These are phyloP conservation scores for Claviceps sp. DNA, from an alignment of 2,329 filamentous ascomycete species.

Conservation along the genomic window DNA sequence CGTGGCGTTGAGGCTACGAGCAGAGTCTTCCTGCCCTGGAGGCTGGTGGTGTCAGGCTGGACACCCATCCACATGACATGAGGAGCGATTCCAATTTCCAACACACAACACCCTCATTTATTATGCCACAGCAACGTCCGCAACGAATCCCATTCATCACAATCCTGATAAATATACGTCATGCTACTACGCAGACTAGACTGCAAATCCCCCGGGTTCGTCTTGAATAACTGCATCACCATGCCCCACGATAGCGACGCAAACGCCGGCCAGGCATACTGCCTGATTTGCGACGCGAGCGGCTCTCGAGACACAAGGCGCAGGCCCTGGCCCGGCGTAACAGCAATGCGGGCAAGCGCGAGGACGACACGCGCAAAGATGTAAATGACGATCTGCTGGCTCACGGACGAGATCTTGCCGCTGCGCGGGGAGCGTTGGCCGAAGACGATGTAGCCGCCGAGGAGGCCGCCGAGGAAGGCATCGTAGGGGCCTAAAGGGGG, in stretches of 20 bases:
- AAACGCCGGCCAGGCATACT: conserved; percentile 85
- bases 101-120: too few relatives aligned
- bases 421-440: conserved; percentile 49
- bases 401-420: conserved; percentile 64
- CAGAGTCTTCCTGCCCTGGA: too few relatives aligned
- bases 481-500: conserved; percentile 52
- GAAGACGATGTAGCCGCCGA: conserved; percentile 90
- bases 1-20: too few relatives aligned
- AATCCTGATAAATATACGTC: conserved; percentile 91
- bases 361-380: conserved; percentile 86
- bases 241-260: conserved; percentile 80
- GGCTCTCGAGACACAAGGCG: conserved; percentile 35
- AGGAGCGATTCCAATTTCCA: too few relatives aligned
- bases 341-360: conserved; percentile 67
- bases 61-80: too few relatives aligned
- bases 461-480: conserved; percentile 70
- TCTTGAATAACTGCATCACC: conserved; percentile 92
- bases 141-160: conserved; percentile 78
- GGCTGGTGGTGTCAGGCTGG: too few relatives aligned
- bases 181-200: conserved; percentile 86
- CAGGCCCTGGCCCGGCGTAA: conserved; percentile 48
- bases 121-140: conserved; percentile 82
- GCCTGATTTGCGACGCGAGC: conserved; percentile 36
- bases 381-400: conserved; percentile 96
- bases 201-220: conserved; percentile 85